These are phyloP conservation scores for Coffea canephora DNA, from an alignment of 257 asterid genomes.

Conservation along the genomic window DNA sequence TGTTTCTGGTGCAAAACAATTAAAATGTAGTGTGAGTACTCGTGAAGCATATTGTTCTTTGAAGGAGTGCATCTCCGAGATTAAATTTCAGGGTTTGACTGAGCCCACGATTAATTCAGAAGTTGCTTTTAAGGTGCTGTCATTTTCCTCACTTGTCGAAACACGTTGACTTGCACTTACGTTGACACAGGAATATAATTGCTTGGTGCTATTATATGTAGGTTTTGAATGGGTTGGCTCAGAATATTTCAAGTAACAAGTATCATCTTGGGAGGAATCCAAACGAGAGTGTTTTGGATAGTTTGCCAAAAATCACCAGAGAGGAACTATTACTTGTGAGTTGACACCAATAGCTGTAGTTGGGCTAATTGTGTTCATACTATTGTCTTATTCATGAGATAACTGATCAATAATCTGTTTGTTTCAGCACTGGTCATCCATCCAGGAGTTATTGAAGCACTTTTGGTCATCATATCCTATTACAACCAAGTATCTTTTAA, in stretches of 20 bases:
- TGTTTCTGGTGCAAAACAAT: conserved; percentile 45
- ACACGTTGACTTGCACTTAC: neutral
- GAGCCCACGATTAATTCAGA: conserved; percentile 68
- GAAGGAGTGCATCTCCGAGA: conserved; percentile 43
- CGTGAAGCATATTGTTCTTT: conserved; percentile 62
- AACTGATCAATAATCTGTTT: conserved; percentile 6
- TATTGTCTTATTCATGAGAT: neutral
- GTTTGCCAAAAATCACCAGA: conserved; percentile 65
- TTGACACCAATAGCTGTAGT: conserved; percentile 10
- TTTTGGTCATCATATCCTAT: conserved; percentile 99
- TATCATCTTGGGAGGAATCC: conserved; percentile 81
- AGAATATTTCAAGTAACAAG: conserved; percentile 81
- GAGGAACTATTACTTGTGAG: conserved; percentile 81
- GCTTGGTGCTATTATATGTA: conserved; percentile 24
- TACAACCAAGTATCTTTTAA: conserved; percentile 61
- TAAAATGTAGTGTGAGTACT: conserved; percentile 54
- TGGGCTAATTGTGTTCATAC: neutral
- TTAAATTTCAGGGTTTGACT: conserved; percentile 52
- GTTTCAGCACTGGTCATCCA: conserved; percentile 82
- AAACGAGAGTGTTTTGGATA: conserved; percentile 70
- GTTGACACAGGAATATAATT: conserved; percentile 30
- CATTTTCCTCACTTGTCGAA: neutral
- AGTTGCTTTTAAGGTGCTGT: conserved; percentile 72
- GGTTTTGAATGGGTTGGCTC: conserved; percentile 80
- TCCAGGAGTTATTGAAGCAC: conserved; percentile 87